These are phyloP conservation scores for Aegilops longissima DNA, from an alignment of 176 grass and related monocot genomes.

Conservation along the genomic window DNA sequence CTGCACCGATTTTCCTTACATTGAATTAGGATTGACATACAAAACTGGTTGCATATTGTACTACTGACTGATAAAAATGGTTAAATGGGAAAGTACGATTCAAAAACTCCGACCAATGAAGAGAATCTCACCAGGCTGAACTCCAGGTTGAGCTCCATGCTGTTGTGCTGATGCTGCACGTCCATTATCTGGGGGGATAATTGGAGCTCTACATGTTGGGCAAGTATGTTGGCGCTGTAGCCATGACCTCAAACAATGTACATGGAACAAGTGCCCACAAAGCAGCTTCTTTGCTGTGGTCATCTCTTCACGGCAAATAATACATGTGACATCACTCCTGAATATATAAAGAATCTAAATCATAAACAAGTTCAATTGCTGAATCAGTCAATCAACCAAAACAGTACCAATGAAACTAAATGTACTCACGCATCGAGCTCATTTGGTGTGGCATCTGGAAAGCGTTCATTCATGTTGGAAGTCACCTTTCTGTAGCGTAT, in stretches of 20 bases:
- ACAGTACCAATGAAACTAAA: not conserved
- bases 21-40: slow-evolving; percentile 3
- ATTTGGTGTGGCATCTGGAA: slow-evolving; percentile 80
- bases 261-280: slow-evolving; percentile 96
- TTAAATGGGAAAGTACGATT: not conserved
- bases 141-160: slow-evolving; percentile 53
- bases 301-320: slow-evolving; percentile 99
- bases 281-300: slow-evolving; percentile 82
- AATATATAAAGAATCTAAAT: not conserved
- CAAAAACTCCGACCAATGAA: not conserved
- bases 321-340: slow-evolving; percentile 95
- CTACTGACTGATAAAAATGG: not conserved
- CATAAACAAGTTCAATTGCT: not conserved
- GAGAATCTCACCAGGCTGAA: slow-evolving; percentile 71
- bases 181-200: slow-evolving; percentile 73
- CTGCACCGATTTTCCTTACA: slow-evolving; percentile 35
- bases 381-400: slow-evolving; percentile 2
- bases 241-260: slow-evolving; percentile 96
- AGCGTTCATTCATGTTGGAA: slow-evolving; percentile 98
- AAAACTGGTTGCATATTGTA: slow-evolving; percentile 10
- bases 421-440: slow-evolving; percentile 74
- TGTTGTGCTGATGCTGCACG: slow-evolving; percentile 34
- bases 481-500: slow-evolving; percentile 91
- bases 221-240: slow-evolving; percentile 91
- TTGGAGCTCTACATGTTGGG: slow-evolving; percentile 90